Conservation (phyloP, 768 basidiomycete genomes). For the Boletus tylopilopsis region DNA sequence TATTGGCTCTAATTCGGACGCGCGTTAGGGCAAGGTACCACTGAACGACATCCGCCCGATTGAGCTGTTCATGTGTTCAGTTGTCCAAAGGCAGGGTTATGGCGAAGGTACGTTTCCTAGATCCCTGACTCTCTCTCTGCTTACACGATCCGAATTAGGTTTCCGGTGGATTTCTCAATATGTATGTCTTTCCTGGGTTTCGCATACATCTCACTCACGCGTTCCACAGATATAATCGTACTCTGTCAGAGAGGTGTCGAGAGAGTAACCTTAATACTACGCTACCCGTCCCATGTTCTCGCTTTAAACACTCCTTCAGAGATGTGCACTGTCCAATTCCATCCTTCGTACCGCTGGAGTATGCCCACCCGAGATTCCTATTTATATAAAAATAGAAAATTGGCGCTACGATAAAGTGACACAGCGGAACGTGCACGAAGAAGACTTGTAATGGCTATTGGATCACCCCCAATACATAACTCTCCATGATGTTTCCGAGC, state of each 20-base stretch:
- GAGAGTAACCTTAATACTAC: constrained; percentile 15
- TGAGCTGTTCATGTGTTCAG: constrained; percentile 99
- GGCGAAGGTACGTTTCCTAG: constrained; percentile 68
- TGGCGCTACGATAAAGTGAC: background rate
- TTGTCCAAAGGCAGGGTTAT: constrained; percentile 97
- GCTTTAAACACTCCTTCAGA: constrained; percentile 9
- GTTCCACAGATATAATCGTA: constrained; percentile 24
- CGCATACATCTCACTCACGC: constrained; percentile 3
- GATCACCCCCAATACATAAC: constrained; percentile 28
- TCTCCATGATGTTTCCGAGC: constrained; percentile 57
- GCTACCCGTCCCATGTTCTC: constrained; percentile 22
- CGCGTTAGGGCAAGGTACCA: constrained; percentile 86
- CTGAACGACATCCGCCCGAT: constrained; percentile 96
- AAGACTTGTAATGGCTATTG: background rate
- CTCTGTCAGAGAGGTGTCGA: constrained; percentile 1
- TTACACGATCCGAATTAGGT: constrained; percentile 38
- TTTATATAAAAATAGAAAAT: constrained; percentile 10
- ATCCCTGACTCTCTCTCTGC: background rate
- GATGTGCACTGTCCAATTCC: constrained; percentile 11
- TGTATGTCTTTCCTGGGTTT: constrained; percentile 43
- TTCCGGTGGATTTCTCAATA: constrained; percentile 99
- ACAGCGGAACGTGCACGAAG: background rate
- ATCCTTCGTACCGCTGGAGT: constrained; percentile 14
- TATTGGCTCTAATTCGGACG: constrained; percentile 4
- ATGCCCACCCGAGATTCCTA: constrained; percentile 14